Percentiles rank a stretch among this genome's conserved stretches.
Evolutionary conservation across 179 eudicot genomes (phyloP).

Genomic region (Patellifolia procumbens): DNA sequence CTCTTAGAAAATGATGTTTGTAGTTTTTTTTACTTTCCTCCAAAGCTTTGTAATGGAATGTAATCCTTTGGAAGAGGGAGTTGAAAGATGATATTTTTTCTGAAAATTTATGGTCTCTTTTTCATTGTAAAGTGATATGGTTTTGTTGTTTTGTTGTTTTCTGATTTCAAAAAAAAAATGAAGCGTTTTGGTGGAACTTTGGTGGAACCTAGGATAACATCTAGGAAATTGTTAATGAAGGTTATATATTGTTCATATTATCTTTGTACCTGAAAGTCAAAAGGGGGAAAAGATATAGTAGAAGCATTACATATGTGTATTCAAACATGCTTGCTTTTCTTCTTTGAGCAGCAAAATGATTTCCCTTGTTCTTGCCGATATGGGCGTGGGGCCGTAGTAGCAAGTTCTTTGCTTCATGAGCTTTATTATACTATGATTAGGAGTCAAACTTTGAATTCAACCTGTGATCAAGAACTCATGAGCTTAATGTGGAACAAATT

Average conservation of each 20-base stretch:
- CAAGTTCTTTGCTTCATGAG: constrained; percentile 8
- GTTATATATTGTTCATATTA: not conserved
- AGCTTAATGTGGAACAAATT: not conserved
- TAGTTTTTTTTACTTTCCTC: constrained; percentile 10
- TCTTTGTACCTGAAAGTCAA: constrained; percentile 13
- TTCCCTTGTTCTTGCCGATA: constrained; percentile 9
- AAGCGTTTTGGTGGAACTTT: no score
- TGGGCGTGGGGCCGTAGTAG: constrained; percentile 10
- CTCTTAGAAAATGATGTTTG: constrained; percentile 36
- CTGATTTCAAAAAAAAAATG: not conserved
- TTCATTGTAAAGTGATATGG: not conserved
- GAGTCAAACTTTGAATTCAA: not conserved
- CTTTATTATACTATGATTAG: constrained; percentile 7
- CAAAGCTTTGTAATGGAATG: constrained; percentile 2
- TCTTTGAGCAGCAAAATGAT: constrained; percentile 22
- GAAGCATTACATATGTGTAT: constrained; percentile 17
- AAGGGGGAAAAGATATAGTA: constrained; percentile 9
- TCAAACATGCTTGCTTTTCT: constrained; percentile 20
- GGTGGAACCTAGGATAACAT: constrained; percentile 18
- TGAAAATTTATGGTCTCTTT: constrained; percentile 1
- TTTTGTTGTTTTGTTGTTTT: constrained; percentile 12
- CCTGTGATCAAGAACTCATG: constrained; percentile 10
- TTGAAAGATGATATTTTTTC: not conserved
- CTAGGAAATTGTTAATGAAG: constrained; percentile 7
- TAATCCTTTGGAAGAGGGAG: not conserved